Evolutionary conservation across 2,329 filamentous ascomycete genomes (phyloP), one percentile per base, ranked within the genome.

Genomic region (Diplocarpon mali): DNA sequence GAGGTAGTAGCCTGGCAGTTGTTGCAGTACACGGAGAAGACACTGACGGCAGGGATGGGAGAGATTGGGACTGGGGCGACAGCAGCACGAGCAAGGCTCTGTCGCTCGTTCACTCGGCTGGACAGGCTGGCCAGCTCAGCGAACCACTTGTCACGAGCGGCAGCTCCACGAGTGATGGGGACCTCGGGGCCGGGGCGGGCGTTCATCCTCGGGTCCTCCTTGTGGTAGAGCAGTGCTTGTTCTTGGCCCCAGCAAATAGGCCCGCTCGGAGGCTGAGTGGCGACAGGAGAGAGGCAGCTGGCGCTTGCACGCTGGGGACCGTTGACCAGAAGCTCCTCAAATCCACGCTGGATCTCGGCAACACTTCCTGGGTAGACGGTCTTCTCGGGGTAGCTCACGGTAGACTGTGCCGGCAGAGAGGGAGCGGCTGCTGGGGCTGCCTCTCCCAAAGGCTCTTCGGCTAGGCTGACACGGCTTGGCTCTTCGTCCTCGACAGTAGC

Each of bases 21-120:
- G 68, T 98, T 96, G 76, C 92, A 98, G 70, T 85, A 94, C 36
- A 98, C 88, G 11, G 85, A 84, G 65, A 89, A 95, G 38, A 74
- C 67, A 44, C 51, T 51, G 35, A 40, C 35, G 32, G 48, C 35
- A 24, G 34, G 14, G 41, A 42, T 20, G 40, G 42, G 32, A 30
- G 44, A 40, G 42, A 44, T 14, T 17, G 40, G 32, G 40, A 7
- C 15, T n/a, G 30, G 3, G 30, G 28, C 32, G 31, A 42, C 29
- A 27, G 41, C 43, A 27, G 31, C 46, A 34, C 47, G 43, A 31
- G 51, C 38, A 14, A 40, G 40, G 13, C 44, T 42, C 34, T 53
- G 52, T 34, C 55, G 58, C 32, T 59, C 60, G 20, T 51, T 52
- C 11, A 17, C 28, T 28, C 35, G 17, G 10, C n/a, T 20, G 16